Percentiles rank a stretch among this genome's conserved stretches.
These are phyloP conservation scores for Cercospora janseana DNA, from an alignment of 2,329 filamentous ascomycete genomes.

Conservation along the genomic window DNA sequence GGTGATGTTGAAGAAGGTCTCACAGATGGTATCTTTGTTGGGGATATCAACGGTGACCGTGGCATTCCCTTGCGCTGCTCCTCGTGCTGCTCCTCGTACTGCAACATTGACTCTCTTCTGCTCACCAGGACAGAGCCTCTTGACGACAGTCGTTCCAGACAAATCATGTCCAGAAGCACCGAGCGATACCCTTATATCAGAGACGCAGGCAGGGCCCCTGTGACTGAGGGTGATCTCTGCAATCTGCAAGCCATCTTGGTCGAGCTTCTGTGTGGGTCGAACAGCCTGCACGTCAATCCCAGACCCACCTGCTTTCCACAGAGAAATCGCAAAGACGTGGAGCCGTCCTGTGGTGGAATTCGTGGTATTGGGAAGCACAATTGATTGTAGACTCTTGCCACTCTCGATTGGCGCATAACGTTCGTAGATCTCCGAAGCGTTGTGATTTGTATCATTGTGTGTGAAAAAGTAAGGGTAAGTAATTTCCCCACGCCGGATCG, in stretches of 20 bases:
- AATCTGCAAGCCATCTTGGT: background rate
- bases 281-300: background rate
- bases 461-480: background rate
- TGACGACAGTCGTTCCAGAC: background rate
- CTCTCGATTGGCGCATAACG: background rate
- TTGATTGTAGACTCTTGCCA: background rate
- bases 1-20: background rate
- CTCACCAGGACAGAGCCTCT: background rate
- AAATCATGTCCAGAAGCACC: background rate
- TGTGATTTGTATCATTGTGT: background rate
- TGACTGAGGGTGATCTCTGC: background rate
- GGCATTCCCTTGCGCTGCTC: background rate
- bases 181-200: background rate
- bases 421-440: background rate
- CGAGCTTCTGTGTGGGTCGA: background rate
- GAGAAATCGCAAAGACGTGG: background rate
- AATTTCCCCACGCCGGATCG: background rate
- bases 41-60: background rate
- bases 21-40: background rate
- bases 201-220: background rate
- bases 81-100: background rate
- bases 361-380: background rate
- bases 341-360: background rate
- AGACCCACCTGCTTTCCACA: background rate
- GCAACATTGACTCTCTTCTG: background rate